Base-by-base conservation (phyloP, 1,284 basidiomycete species). In the Rhodotorula sp. region DNA sequence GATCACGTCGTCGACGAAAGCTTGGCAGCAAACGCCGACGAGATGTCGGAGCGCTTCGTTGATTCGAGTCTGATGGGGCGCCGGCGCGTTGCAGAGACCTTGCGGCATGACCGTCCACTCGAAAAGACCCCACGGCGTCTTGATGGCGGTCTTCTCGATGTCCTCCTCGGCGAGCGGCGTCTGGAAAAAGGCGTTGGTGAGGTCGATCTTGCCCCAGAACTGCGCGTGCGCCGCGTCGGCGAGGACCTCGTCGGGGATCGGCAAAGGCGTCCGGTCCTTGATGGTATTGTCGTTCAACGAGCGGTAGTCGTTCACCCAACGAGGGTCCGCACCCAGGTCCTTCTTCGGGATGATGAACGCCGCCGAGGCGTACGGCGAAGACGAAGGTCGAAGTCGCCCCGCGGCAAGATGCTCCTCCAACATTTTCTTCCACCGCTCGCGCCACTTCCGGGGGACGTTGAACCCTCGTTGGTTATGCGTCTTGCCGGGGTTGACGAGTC, bases 91-190 rank as follows among this genome's bases (percentile, higher is more conserved):
- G 5, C 77, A 68, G 20, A 80, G 73, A 0, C 84, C 84, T 73
- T 81, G 79, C 0, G 83, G 83, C 84, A 85, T 85, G 0, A 85
- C 83, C 1, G 76, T 18, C 83, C 83, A 85, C 65, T 85, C 81
- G 58, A 81, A 84, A 0, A 83, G 71, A 0, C 84, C 83, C 34
- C 81, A 80, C 85, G 0, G 79, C 76, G 66, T 84, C 82, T 0
- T 69, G 2, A 85, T 80, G 0, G 83, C 84, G 0, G 84, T 85
- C 26, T 80, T 78, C 12, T 77, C 69, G 1, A 83, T 78, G 61
- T 83, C 76, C 39, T 84, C 81, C 0, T 81, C 80, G 62, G 82
- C 80, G 8, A 85, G 75, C 0, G 75, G 65, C 0, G 81, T 84
- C 65, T 84, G 84, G 70, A 83, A 84, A 70, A 84, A 85, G 0